Evolutionary conservation across 106 monocot species (phyloP).

Genomic region (Allium sativum): DNA sequence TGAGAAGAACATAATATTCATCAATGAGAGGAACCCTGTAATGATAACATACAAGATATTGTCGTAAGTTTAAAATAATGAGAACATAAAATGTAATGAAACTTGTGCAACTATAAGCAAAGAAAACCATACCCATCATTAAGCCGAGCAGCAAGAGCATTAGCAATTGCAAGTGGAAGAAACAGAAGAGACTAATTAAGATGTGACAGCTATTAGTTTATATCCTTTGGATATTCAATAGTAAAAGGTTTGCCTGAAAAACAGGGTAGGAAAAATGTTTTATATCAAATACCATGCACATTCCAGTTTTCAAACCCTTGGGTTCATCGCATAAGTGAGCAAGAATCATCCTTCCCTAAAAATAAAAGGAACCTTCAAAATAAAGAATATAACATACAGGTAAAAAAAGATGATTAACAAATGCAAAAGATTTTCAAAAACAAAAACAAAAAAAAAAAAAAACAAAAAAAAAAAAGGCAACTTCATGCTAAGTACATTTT

Average conservation of each 20-base stretch:
- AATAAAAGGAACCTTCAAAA: slow-evolving; percentile 1
- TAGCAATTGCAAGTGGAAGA: slow-evolving; percentile 94
- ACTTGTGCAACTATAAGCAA: not conserved
- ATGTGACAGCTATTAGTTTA: not conserved
- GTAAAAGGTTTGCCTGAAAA: not conserved
- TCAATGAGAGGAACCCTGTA: slow-evolving; percentile 68
- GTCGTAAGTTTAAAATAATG: not conserved
- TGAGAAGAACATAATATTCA: slow-evolving; percentile 56
- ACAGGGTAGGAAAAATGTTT: too few relatives aligned
- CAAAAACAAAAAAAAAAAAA: too few relatives aligned
- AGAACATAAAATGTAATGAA: not conserved
- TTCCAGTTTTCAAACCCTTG: slow-evolving; percentile 94
- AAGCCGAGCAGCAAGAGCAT: slow-evolving; percentile 70
- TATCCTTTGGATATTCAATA: not conserved
- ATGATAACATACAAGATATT: slow-evolving; percentile 1
- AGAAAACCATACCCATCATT: slow-evolving; percentile 62
- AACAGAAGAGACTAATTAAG: slow-evolving; percentile 65
- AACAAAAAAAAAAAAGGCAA: too few relatives aligned
- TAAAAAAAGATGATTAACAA: too few relatives aligned
- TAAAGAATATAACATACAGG: not conserved
- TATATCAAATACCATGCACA: slow-evolving; percentile 73
- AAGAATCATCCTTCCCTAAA: slow-evolving; percentile 94
- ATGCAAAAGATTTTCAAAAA: too few relatives aligned
- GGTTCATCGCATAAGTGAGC: slow-evolving; percentile 99
- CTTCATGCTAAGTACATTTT: too few relatives aligned